Evolutionary conservation across 2,329 filamentous ascomycete genomes (phyloP), one percentile per base, ranked within the genome.

Genomic region (Colletotrichum lupini): DNA sequence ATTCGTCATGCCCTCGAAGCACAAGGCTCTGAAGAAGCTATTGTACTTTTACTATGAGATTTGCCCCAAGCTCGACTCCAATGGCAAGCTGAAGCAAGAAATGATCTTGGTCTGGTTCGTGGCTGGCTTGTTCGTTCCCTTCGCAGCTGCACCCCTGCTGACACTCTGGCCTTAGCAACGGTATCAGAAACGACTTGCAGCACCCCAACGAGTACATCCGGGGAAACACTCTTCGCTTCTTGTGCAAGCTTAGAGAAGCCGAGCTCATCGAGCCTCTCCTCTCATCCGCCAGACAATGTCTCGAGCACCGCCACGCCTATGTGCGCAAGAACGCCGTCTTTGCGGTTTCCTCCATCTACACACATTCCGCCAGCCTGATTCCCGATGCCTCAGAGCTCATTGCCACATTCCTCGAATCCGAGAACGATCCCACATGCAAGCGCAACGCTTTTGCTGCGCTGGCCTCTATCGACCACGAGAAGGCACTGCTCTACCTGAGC

Each of bases 1-100:
- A 83, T 99, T 99, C 83, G 95, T 99, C 79, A 99, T 99, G 97
- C 97, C 97, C 16, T 98, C 95, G 76, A 98, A 97, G 87, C 95
- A 94, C 84, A 99, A 99, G 87, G 88, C 93, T 55, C 88, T 99
- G 79, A 99, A 99, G 91, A 99, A 99, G 88, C 90, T 99, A 74
- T 90, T 99, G 68, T 99, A 99, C 86, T 97, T 99, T 84, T 99
- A 99, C 87, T 98, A 98, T 83, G 97, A 99, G 86, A 97, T 98
- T 82, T 98, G 97, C 83, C 97, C 96, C 53, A 99, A 99, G 87
- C 92, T 95, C 72, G 97, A 99, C 84, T 88, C 92, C 67, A 92
- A 88, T 81, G 97, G 97, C 80, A 99, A 98, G 89, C 87, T 99
- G 76, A 98, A 98, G 89, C 97, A 99, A 85, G 97, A 99, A 86